Conservation (phyloP, 202 grass and related monocot species). For the Elaeis oleifera region DNA sequence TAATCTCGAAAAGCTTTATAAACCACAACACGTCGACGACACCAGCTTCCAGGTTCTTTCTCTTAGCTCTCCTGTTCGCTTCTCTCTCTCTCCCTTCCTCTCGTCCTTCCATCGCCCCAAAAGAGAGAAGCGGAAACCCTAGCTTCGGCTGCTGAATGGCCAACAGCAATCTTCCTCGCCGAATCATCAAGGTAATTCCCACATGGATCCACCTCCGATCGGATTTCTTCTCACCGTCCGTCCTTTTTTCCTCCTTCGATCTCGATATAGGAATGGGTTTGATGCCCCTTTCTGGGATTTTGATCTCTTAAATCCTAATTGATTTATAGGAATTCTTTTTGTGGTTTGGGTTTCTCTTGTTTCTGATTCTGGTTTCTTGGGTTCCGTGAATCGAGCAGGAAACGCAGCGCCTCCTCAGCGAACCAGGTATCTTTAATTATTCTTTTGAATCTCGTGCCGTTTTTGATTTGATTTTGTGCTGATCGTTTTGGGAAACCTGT, state of each 20-base stretch:
- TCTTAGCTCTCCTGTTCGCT: too few species aligned
- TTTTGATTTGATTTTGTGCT: not conserved
- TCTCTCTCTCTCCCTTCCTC: too few species aligned
- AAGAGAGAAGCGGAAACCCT: not conserved
- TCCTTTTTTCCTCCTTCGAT: too few species aligned
- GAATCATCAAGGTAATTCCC: slow-evolving; percentile 3
- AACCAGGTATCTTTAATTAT: not conserved
- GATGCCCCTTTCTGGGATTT: too few species aligned
- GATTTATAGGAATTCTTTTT: not conserved
- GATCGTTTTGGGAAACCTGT: too few species aligned
- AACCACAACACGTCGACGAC: too few species aligned
- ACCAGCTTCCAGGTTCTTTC: too few species aligned
- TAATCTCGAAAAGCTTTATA: too few species aligned
- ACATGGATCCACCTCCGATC: not conserved
- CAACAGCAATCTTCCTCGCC: slow-evolving; percentile 5
- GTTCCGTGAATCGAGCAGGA: slow-evolving; percentile 2
- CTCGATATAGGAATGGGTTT: too few species aligned
- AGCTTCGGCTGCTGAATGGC: not conserved
- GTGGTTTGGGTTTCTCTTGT: not conserved
- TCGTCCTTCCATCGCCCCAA: too few species aligned
- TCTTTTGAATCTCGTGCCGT: not conserved
- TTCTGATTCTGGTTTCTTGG: not conserved
- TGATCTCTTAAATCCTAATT: too few species aligned
- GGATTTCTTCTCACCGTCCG: too few species aligned
- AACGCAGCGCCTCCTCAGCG: slow-evolving; percentile 12